Base-by-base conservation (phyloP, 225 moss, liverwort and hornwort species). In the Sphagnum contortum region DNA sequence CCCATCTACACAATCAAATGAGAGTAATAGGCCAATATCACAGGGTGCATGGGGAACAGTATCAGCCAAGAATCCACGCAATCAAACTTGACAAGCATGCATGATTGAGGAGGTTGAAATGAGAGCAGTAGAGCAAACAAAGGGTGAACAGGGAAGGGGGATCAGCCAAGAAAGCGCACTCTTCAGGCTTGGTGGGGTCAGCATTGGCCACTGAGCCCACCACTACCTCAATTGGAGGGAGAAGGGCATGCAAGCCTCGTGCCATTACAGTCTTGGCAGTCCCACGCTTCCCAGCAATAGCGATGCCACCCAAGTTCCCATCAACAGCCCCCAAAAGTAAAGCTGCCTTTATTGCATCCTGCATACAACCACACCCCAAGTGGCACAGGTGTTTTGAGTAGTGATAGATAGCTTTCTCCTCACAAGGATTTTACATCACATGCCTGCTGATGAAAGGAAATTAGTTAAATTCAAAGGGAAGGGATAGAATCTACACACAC, bases 221-320 rank as follows among this genome's bases (percentile, higher is more conserved):
- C 6, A 96, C 83, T 8, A 92, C 85, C 73, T 96, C 95, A 64
- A 96, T 82, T 12, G 90, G 92, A 44, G 95, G 95, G 45, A 96
- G 79, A 73, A 96, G 76, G 76, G 86, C 95, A 76, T 96, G 95
- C 65, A 96, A 69, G 4, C 95, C 95, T 48, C 95, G 82, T 44
- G 95, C 95, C 95, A 96, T 96, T 50, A 96, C 74, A 4, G 95
- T 96, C 81, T 96, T 96, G 4, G 95, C 95, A 63, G 95, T 96
- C 6, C 95, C 95, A 6, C 95, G 92, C 66, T 90, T 82, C 56
- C 95, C 95, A 48, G 95, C 92, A 50, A 96, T 75, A 11, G 95
- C 90, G 71, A 96, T 90, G 44, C 95, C 92, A 12, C 92, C 92
- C n/a, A 96, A 85, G 6, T 71, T 75, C 73, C 84, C 87, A 71